Evolutionary conservation across 345 rosid genomes (phyloP).

Genomic region (Nephelium lappaceum): DNA sequence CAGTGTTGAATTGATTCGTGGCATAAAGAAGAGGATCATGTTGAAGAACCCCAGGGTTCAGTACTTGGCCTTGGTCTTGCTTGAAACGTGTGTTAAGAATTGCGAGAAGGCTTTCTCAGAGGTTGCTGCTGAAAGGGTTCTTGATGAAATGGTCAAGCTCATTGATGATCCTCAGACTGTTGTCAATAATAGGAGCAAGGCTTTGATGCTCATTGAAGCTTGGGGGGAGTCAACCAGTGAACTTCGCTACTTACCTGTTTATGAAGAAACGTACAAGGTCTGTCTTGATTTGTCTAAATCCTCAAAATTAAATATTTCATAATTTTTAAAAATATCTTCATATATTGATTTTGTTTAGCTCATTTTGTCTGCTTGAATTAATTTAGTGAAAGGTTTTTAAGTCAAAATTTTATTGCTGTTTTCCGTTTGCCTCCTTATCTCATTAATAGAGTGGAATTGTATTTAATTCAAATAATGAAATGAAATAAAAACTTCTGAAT

Average conservation of each 20-base stretch:
- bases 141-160: conserved; percentile 97
- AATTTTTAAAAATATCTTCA: background rate
- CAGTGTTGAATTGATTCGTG: conserved; percentile 86
- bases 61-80: conserved; percentile 84
- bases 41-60: conserved; percentile 84
- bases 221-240: conserved; percentile 97
- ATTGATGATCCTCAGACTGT: conserved; percentile 96
- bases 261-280: conserved; percentile 99
- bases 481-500: too few species aligned
- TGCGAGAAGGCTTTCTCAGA: conserved; percentile 97
- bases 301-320: background rate
- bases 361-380: background rate
- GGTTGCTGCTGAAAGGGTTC: conserved; percentile 97
- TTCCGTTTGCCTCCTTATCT: background rate
- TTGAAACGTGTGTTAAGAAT: conserved; percentile 91
- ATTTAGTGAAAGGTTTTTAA: background rate
- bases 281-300: background rate
- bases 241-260: conserved; percentile 91
- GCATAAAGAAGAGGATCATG: conserved; percentile 84
- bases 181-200: conserved; percentile 88
- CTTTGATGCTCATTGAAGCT: conserved; percentile 79
- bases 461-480: too few species aligned
- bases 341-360: background rate
- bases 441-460: background rate
- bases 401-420: background rate